A percentile compares a stretch with the other conserved stretches of the same genome.
Evolutionary conservation across 2,329 filamentous ascomycete genomes (phyloP).

Genomic region (Exophiala viscosa): DNA sequence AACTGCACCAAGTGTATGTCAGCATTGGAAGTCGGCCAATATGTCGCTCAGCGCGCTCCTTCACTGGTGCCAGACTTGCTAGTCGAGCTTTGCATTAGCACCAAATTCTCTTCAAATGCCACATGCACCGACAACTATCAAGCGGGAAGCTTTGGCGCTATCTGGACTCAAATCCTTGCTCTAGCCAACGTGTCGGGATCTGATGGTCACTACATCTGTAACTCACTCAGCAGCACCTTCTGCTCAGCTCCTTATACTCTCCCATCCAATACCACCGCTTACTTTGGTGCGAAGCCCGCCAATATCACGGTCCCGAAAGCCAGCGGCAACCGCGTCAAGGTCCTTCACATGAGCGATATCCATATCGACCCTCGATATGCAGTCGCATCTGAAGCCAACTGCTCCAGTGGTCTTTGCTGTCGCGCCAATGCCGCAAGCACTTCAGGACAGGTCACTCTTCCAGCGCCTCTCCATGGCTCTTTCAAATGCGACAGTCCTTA

Average conservation of each 20-base stretch:
- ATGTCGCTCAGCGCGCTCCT: slow-evolving; percentile 50
- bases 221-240: slow-evolving; percentile 46
- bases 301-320: slow-evolving; percentile 43
- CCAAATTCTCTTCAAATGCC: slow-evolving; percentile 44
- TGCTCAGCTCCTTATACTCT: slow-evolving; percentile 47
- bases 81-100: slow-evolving; percentile 50
- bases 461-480: slow-evolving; percentile 53
- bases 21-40: slow-evolving; percentile 49
- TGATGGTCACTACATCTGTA: slow-evolving; percentile 58
- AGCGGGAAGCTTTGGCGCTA: slow-evolving; percentile 48
- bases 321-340: slow-evolving; percentile 54
- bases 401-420: slow-evolving; percentile 51
- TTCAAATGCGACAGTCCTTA: slow-evolving; percentile 59
- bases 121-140: slow-evolving; percentile 50
- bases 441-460: slow-evolving; percentile 37
- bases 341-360: slow-evolving; percentile 55
- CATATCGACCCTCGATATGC: slow-evolving; percentile 55
- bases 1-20: slow-evolving; percentile 55
- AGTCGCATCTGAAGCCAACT: slow-evolving; percentile 53
- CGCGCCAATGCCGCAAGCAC: slow-evolving; percentile 41
- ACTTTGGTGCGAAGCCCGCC: slow-evolving; percentile 55
- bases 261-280: slow-evolving; percentile 42
- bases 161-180: slow-evolving; percentile 57
- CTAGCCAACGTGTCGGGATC: slow-evolving; percentile 52
- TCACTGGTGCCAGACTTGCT: slow-evolving; percentile 49